A percentile compares a stretch with the other conserved stretches of the same genome.
These are phyloP conservation scores for Dysphania ambrosioides DNA, from an alignment of 148 eudicot genomes.

Conservation along the genomic window DNA sequence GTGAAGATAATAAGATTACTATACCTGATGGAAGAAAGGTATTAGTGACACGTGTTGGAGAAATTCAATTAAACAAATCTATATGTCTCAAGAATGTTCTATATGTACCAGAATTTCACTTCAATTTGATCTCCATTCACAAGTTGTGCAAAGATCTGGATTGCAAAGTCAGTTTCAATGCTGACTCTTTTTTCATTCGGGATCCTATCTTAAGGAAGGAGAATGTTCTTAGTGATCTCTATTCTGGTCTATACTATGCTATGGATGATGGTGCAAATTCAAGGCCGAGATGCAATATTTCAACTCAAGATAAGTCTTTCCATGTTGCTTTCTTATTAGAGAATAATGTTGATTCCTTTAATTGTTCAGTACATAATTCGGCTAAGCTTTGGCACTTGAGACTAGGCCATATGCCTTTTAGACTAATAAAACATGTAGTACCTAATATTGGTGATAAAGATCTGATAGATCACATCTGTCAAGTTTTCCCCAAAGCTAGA, in stretches of 20 bases:
- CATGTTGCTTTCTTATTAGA: no score
- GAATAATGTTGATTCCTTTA: no score
- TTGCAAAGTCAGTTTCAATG: no score
- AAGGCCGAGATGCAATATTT: no score
- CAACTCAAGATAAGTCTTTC: no score
- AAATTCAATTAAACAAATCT: no score
- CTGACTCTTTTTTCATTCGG: not conserved
- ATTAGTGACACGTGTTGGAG: not conserved
- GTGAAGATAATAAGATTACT: not conserved
- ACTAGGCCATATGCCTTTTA: not conserved
- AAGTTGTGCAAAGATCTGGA: no score
- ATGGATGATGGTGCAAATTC: not conserved
- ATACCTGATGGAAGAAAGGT: not conserved
- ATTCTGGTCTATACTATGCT: not conserved
- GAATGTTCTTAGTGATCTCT: not conserved
- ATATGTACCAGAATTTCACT: not conserved
- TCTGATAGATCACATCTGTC: not conserved
- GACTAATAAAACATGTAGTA: fast-evolving
- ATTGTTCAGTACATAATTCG: no score
- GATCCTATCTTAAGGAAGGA: not conserved
- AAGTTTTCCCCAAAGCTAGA: not conserved
- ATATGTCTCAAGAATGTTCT: not conserved
- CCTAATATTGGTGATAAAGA: not conserved
- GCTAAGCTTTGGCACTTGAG: not conserved
- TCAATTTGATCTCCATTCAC: no score